Conservation (phyloP, 352 stramenopile genomes). For the Blastocystis sp. region DNA sequence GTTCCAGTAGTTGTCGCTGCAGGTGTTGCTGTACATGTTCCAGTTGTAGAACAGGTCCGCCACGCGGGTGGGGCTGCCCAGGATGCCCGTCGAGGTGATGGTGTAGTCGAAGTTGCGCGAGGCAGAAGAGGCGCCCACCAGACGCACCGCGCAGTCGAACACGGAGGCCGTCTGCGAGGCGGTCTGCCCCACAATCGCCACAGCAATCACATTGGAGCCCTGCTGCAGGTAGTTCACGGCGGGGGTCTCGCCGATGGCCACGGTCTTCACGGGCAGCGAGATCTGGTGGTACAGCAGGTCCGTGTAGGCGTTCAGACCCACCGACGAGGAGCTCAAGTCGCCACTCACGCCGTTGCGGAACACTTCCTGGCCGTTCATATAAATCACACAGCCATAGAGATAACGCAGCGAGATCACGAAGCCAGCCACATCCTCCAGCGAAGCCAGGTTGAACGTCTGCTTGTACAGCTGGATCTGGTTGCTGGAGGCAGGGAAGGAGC, state of each 20-base stretch:
- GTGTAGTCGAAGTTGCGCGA: background rate
- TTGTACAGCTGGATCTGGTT: background rate
- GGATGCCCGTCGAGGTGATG: background rate
- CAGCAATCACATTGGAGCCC: background rate
- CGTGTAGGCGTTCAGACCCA: background rate
- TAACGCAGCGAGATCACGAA: background rate
- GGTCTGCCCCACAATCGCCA: background rate
- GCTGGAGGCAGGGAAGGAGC: background rate
- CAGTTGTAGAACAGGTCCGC: background rate
- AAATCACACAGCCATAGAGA: background rate
- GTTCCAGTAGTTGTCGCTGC: background rate
- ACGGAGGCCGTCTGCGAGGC: background rate
- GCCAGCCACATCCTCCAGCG: background rate
- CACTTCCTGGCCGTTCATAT: background rate
- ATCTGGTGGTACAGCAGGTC: background rate
- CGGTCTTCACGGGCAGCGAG: background rate
- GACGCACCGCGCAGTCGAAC: slow-evolving; percentile 1
- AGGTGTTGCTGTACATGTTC: background rate
- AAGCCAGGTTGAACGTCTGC: background rate
- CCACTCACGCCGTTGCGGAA: background rate
- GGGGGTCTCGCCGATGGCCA: background rate
- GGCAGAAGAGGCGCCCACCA: background rate
- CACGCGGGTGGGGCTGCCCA: background rate
- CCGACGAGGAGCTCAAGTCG: background rate
- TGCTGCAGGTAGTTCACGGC: background rate